Base-by-base conservation (phyloP, 2,329 filamentous ascomycete species). In the Fusarium concolor region DNA sequence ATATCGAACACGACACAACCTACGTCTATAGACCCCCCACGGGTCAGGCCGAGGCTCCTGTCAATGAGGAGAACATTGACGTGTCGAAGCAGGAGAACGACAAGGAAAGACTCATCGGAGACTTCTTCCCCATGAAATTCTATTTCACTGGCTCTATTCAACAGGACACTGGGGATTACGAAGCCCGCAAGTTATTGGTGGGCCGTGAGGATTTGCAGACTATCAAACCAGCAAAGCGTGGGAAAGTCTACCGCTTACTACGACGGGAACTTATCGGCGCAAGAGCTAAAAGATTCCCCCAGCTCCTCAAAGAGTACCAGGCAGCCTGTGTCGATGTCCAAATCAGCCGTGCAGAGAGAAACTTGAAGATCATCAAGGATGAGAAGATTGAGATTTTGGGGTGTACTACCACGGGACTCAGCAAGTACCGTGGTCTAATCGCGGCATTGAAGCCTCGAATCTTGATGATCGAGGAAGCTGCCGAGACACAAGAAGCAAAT, bases 381-480 rank as follows among this genome's bases (percentile, higher is more conserved):
- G 74, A 78, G 17, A 46, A 70, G 0, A 76, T 85, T 17, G 79
- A 85, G 22, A 82, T 92, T 24, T 79, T 95, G 5, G 85, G 86
- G 33, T 86, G 86, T 50, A 97, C 93, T 0, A 94, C 91, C 0
- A 96, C 93, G 0, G 92, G 93, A 2, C 76, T 96, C 10, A 90
- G 89, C 77, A 96, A 96, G 71, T 95, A 96, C 64, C 88, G 92
- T 5, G 87, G 85, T 2, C 81, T 95, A 3, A 81, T 96, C 22
- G 83, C 89, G 1, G 86, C 87, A 3, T 75, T 95, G 6, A 82
- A 86, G 28, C 92, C 93, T 1, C 87, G 83, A 24, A 83, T 92
- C 5, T 83, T 95, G 15, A 79, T 96, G 37, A 89, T 96, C 47
- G 91, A 96, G 80, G 91, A 96, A 79, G 91, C 92, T 1, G 93